phyloP scores from a whole-genome alignment of 2,329 filamentous ascomycete species.

The Ophiostoma australiae region DNA sequence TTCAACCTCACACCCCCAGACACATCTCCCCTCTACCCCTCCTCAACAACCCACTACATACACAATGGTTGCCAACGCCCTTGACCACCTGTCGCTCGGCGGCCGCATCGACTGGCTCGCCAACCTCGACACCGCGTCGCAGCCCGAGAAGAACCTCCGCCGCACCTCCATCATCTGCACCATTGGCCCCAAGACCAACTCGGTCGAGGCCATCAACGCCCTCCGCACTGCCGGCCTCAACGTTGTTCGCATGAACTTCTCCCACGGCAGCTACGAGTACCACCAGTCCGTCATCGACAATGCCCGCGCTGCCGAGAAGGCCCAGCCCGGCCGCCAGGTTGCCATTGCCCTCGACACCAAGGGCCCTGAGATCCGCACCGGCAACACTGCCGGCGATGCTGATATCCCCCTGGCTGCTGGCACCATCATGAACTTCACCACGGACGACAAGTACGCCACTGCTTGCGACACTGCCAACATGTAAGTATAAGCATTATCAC shows the following conservation, averaged over 20 bases:
- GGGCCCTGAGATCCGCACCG: slow-evolving; percentile 58
- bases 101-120: slow-evolving; percentile 63
- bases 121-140: slow-evolving; percentile 80
- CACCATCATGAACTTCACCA: slow-evolving; percentile 89
- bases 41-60: slow-evolving; percentile 22
- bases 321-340: slow-evolving; percentile 74
- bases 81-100: slow-evolving; percentile 80
- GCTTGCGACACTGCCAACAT: slow-evolving; percentile 86
- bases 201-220: slow-evolving; percentile 90
- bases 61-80: slow-evolving; percentile 58
- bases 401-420: slow-evolving; percentile 80
- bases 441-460: slow-evolving; percentile 85
- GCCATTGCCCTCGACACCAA: slow-evolving; percentile 86
- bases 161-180: slow-evolving; percentile 98
- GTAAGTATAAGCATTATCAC: slow-evolving; percentile 47
- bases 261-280: slow-evolving; percentile 90
- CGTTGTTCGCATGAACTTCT: slow-evolving; percentile 99
- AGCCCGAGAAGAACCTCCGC: slow-evolving; percentile 83
- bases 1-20: background rate
- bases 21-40: slow-evolving; percentile 17
- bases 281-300: slow-evolving; percentile 93
- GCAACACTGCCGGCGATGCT: slow-evolving; percentile 67
- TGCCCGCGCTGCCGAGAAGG: slow-evolving; percentile 76
- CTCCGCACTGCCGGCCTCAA: slow-evolving; percentile 89
- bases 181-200: slow-evolving; percentile 99